Evolutionary conservation across 2,329 filamentous ascomycete species (phyloP).

Genomic region (Exophiala alcalophila): DNA sequence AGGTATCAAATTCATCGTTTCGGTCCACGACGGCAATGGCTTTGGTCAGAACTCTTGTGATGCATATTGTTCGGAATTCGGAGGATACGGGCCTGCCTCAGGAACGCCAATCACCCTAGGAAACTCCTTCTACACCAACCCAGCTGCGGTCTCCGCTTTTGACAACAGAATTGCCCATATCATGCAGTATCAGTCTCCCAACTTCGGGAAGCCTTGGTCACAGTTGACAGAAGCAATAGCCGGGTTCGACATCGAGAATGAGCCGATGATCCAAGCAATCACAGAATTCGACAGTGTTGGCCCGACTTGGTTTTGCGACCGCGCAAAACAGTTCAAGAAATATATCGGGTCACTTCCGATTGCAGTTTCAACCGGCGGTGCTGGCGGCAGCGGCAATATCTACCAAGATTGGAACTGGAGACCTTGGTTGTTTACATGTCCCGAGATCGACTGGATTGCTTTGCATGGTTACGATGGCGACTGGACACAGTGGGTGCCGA

Average conservation of each 20-base stretch:
- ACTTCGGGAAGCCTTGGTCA: conserved; percentile 3
- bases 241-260: conserved; percentile 7
- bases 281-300: conserved; percentile 4
- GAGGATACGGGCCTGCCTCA: conserved; percentile 4
- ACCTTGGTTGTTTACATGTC: conserved; percentile 7
- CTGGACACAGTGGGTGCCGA: conserved; percentile 9
- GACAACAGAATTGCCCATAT: conserved; percentile 6
- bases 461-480: conserved; percentile 8
- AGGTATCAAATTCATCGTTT: conserved; percentile 9
- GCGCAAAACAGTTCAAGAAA: conserved; percentile 7
- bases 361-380: conserved; percentile 2
- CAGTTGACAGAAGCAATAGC: conserved; percentile 5
- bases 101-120: conserved; percentile 6
- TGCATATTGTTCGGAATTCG: conserved; percentile 5
- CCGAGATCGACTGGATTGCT: conserved; percentile 6
- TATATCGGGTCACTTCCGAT: conserved; percentile 4
- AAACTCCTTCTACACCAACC: conserved; percentile 8
- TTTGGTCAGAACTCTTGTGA: conserved; percentile 7
- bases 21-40: conserved; percentile 4
- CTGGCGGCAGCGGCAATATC: conserved; percentile 9
- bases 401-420: conserved; percentile 10
- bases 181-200: conserved; percentile 6
- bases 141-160: conserved; percentile 3
- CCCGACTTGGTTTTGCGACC: conserved; percentile 4
- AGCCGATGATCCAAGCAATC: conserved; percentile 8